A percentile compares a stretch with the other conserved stretches of the same genome.
These are phyloP conservation scores for Silene conica DNA, from an alignment of 148 eudicot species.

Conservation along the genomic window DNA sequence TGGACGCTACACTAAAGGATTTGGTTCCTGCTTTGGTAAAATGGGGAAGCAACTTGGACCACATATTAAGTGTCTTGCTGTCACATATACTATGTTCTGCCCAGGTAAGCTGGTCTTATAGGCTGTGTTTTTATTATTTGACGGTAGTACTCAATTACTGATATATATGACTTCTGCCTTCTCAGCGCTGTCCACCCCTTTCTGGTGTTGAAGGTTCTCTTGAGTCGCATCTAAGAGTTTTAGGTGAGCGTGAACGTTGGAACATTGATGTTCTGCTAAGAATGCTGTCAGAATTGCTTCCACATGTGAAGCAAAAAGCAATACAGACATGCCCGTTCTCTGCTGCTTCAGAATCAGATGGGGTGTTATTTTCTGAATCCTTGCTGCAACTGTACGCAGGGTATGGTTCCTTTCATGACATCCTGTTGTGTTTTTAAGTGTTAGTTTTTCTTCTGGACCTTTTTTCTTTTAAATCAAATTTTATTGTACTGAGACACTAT, in stretches of 20 bases:
- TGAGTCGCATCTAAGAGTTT: conserved; percentile 77
- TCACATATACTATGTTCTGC: conserved; percentile 69
- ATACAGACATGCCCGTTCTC: conserved; percentile 81
- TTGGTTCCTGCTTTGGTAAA: conserved; percentile 75
- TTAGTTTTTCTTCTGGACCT: not conserved
- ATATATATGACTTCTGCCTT: conserved; percentile 18
- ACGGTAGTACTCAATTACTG: not conserved
- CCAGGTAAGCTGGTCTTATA: conserved; percentile 49
- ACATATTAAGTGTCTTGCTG: conserved; percentile 52
- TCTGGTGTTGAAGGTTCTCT: conserved; percentile 96
- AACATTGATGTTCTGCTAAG: conserved; percentile 79
- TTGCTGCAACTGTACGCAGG: conserved; percentile 72
- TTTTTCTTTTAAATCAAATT: not conserved
- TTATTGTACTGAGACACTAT: conserved; percentile 24
- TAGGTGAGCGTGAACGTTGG: conserved; percentile 99
- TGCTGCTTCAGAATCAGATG: conserved; percentile 47
- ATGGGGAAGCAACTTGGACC: conserved; percentile 87
- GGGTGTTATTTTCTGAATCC: conserved; percentile 46
- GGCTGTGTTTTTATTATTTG: not conserved
- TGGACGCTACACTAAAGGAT: conserved; percentile 82
- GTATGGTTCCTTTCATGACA: conserved; percentile 29
- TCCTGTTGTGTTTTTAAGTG: not conserved
- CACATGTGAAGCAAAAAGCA: conserved; percentile 61
- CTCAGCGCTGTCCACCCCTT: conserved; percentile 93
- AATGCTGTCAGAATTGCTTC: conserved; percentile 72